phyloP scores from a whole-genome alignment of 805 yeast genomes.

The Saturnispora bothae region DNA sequence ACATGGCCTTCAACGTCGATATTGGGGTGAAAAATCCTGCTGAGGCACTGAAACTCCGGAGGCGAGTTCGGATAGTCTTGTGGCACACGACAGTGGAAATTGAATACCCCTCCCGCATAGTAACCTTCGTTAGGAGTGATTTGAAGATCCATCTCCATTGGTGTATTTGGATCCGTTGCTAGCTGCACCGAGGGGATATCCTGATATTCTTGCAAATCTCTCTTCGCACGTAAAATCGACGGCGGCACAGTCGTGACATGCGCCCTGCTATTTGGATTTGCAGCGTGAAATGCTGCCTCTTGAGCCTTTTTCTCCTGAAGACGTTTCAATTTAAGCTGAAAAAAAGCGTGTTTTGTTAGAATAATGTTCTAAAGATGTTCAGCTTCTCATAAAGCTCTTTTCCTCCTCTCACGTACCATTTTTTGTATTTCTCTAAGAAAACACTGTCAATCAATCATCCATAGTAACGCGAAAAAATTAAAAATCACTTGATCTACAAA shows the following conservation, averaged over 20 bases:
- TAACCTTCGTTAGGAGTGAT: constrained; percentile 65
- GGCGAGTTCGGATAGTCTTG: constrained; percentile 85
- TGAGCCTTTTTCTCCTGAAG: too few relatives aligned
- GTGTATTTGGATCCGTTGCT: constrained; percentile 39
- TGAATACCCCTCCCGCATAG: constrained; percentile 59
- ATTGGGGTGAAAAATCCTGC: constrained; percentile 84
- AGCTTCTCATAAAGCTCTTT: too few relatives aligned
- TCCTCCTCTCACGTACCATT: too few relatives aligned
- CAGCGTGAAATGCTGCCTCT: too few relatives aligned
- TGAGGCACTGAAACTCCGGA: constrained; percentile 67
- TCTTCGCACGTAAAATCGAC: constrained; percentile 57
- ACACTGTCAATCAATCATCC: too few relatives aligned
- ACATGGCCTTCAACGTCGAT: constrained; percentile 86
- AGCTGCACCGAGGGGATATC: constrained; percentile 29
- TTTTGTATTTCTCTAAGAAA: too few relatives aligned
- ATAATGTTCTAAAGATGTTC: too few relatives aligned
- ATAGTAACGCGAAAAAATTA: too few relatives aligned
- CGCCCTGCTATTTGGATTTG: too few relatives aligned
- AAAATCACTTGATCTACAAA: too few relatives aligned
- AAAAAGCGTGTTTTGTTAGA: too few relatives aligned
- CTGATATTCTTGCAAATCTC: constrained; percentile 62
- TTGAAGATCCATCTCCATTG: constrained; percentile 49
- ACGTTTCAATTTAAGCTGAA: too few relatives aligned
- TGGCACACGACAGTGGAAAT: constrained; percentile 54
- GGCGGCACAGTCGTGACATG: constrained; percentile 9